Conservation (phyloP, 306 rosid species). For the Quercus parvula region DNA sequence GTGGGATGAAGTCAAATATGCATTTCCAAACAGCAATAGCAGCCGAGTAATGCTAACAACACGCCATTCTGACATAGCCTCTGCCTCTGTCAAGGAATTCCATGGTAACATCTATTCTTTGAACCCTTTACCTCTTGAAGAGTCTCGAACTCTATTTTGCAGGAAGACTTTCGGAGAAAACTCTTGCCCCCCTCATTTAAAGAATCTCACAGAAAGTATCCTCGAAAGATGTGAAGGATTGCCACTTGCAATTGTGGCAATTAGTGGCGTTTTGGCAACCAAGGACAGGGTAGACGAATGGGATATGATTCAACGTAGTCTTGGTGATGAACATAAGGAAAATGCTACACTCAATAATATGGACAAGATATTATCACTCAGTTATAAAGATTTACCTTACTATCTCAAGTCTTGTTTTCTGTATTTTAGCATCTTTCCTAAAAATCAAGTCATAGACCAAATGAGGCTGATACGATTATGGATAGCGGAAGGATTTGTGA, state of each 20-base stretch:
- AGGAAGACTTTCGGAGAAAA: constrained; percentile 43
- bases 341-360: not conserved
- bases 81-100: constrained; percentile 28
- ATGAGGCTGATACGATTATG: constrained; percentile 14
- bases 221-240: constrained; percentile 44
- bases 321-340: not conserved
- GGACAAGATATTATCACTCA: not conserved
- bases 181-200: constrained; percentile 42
- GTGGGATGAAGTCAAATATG: constrained; percentile 47
- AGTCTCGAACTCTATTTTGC: constrained; percentile 48
- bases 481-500: constrained; percentile 23
- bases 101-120: constrained; percentile 28
- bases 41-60: constrained; percentile 57
- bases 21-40: constrained; percentile 41
- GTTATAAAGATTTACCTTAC: constrained; percentile 5
- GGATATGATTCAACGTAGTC: constrained; percentile 6
- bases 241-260: constrained; percentile 55
- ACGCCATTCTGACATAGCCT: constrained; percentile 42
- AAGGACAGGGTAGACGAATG: constrained; percentile 42
- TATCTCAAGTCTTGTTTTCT: not conserved
- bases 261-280: constrained; percentile 45
- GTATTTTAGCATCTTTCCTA: not conserved
- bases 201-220: constrained; percentile 18
- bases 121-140: constrained; percentile 43
- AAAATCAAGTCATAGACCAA: not conserved